A percentile compares a stretch with the other conserved stretches of the same genome.
Evolutionary conservation across 2,329 filamentous ascomycete genomes (phyloP).

Genomic region (Rhynchosporium agropyri): DNA sequence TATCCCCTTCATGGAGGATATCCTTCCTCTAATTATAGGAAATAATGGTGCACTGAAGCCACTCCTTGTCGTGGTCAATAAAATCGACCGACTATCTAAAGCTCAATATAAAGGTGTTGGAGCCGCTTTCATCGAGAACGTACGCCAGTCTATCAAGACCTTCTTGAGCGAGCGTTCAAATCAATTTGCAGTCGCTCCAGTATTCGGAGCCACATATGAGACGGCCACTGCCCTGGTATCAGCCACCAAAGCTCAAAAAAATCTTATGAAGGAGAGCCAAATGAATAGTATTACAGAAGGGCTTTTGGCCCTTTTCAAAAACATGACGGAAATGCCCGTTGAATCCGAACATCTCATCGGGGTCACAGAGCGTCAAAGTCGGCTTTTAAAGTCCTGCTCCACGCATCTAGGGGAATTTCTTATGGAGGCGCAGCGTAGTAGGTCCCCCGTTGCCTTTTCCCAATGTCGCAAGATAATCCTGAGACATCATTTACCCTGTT

Average conservation of each 20-base stretch:
- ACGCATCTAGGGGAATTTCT: slow-evolving; percentile 74
- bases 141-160: neutral
- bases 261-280: slow-evolving; percentile 59
- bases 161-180: no score
- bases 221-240: slow-evolving; percentile 62
- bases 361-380: slow-evolving; percentile 85
- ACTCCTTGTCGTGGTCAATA: slow-evolving; percentile 63
- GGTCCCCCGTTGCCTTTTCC: no score
- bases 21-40: neutral
- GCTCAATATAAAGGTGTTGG: neutral
- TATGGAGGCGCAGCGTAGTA: slow-evolving; percentile 53
- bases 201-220: no score
- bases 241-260: slow-evolving; percentile 61
- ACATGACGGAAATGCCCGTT: slow-evolving; percentile 70
- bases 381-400: slow-evolving; percentile 76
- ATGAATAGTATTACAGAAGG: slow-evolving; percentile 66
- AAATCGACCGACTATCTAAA: slow-evolving; percentile 54
- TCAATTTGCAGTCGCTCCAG: no score
- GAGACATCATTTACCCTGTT: no score
- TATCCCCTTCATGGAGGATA: neutral
- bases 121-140: neutral
- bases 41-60: slow-evolving; percentile 45
- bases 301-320: slow-evolving; percentile 68
- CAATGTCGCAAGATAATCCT: no score
- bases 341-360: slow-evolving; percentile 84